Percentiles rank a stretch among this genome's conserved stretches.
Conservation (phyloP, 257 asterid genomes). For the Lycium ferocissimum region DNA sequence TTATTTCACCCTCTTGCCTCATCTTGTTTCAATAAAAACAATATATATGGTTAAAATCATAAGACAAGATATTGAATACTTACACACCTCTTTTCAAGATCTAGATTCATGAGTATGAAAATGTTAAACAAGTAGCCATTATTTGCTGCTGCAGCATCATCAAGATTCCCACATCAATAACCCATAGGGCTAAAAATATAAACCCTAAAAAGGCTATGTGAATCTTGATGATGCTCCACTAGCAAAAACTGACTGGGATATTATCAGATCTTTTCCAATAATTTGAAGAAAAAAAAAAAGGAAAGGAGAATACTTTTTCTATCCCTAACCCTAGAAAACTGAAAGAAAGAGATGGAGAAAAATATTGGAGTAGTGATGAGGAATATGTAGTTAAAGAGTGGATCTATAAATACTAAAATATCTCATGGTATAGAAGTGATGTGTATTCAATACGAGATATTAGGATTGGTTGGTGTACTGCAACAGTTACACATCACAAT, state of each 20-base stretch:
- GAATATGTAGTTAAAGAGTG: not conserved
- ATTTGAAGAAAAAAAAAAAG: not conserved
- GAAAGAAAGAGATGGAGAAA: not conserved
- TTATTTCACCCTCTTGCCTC: not conserved
- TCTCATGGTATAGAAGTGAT: conserved; percentile 30
- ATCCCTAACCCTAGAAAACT: conserved; percentile 21
- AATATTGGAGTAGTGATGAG: not conserved
- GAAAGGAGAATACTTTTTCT: not conserved
- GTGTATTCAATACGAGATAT: conserved; percentile 38
- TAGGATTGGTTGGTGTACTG: conserved; percentile 38
- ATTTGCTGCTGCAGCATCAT: conserved; percentile 85
- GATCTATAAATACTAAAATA: conserved; percentile 27
- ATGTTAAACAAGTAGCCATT: conserved; percentile 41
- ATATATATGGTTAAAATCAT: not conserved
- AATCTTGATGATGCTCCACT: conserved; percentile 79
- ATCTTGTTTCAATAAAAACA: not conserved
- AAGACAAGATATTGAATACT: not conserved
- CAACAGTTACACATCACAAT: conserved; percentile 68
- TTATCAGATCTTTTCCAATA: conserved; percentile 16
- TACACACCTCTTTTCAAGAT: not conserved
- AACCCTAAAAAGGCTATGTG: conserved; percentile 52
- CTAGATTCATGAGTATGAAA: not conserved
- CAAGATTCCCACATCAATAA: conserved; percentile 63
- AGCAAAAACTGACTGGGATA: conserved; percentile 51
- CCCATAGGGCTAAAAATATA: conserved; percentile 16